Conservation (phyloP, 371 early-diverging fungal genomes). For the Haplosporangium sp. region DNA sequence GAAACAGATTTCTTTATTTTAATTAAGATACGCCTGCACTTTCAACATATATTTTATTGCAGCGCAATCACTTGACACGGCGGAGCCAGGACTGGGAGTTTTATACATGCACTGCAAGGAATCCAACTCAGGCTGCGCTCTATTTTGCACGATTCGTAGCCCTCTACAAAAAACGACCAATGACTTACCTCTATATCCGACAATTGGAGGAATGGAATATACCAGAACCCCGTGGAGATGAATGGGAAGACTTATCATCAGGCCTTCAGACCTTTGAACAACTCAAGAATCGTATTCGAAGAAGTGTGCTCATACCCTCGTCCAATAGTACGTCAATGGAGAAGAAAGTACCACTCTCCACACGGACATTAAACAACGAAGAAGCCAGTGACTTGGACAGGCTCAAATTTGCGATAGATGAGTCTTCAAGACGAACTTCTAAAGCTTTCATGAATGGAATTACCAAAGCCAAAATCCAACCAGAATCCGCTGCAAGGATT, state of each 20-base stretch:
- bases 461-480: not conserved
- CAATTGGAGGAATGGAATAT: slow-evolving; percentile 42
- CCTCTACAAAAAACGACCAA: slow-evolving; percentile 41
- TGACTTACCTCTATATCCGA: slow-evolving; percentile 42
- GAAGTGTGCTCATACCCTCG: not conserved
- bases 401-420: not conserved
- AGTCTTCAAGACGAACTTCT: not conserved
- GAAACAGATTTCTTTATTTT: not conserved
- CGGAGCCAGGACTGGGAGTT: slow-evolving; percentile 32
- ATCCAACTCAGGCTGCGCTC: slow-evolving; percentile 36
- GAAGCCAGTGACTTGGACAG: not conserved
- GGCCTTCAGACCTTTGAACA: slow-evolving; percentile 38
- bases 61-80: slow-evolving; percentile 31
- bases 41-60: slow-evolving; percentile 28
- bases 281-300: slow-evolving; percentile 32
- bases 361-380: not conserved
- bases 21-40: slow-evolving; percentile 12
- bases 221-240: slow-evolving; percentile 30
- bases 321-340: not conserved
- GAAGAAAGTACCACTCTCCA: no score
- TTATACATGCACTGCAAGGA: slow-evolving; percentile 31
- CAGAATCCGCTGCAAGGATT: not conserved
- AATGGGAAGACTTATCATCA: slow-evolving; percentile 32
- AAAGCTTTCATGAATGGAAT: not conserved
- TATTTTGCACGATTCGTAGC: slow-evolving; percentile 35